Evolutionary conservation across 352 stramenopile genomes (phyloP).

Genomic region (Pythium sukuiense): DNA sequence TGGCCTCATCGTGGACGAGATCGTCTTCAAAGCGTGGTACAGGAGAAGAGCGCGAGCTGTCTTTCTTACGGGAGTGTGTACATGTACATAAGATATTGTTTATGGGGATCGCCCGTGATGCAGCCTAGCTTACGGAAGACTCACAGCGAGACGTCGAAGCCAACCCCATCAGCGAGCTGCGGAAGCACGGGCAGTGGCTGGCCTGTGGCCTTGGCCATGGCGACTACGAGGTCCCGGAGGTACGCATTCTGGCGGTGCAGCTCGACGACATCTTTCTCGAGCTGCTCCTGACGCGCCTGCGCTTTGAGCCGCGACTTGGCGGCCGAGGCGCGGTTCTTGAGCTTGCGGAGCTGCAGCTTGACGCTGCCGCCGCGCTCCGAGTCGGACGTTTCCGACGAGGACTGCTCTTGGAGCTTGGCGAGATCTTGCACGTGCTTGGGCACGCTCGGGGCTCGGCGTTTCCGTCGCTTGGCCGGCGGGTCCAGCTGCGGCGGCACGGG

Average conservation of each 20-base stretch:
- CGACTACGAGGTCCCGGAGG: slow-evolving; percentile 22
- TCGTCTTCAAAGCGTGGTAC: background rate
- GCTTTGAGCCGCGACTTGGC: slow-evolving; percentile 28
- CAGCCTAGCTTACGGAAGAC: too few relatives aligned
- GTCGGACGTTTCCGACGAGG: slow-evolving; percentile 25
- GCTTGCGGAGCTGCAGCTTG: slow-evolving; percentile 31
- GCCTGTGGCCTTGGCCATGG: slow-evolving; percentile 23
- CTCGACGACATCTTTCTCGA: slow-evolving; percentile 28
- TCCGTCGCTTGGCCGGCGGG: slow-evolving; percentile 23
- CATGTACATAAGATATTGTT: too few relatives aligned
- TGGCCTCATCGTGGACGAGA: too few relatives aligned
- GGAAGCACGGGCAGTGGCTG: slow-evolving; percentile 21
- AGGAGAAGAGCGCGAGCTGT: background rate
- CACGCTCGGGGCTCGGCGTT: slow-evolving; percentile 13
- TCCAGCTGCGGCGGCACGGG: slow-evolving; percentile 21
- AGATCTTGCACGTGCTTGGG: slow-evolving; percentile 27
- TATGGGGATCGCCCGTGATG: too few relatives aligned
- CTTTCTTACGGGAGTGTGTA: background rate
- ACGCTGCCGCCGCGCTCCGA: slow-evolving; percentile 14
- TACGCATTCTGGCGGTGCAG: slow-evolving; percentile 29
- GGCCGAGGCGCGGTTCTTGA: slow-evolving; percentile 29
- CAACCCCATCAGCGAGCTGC: slow-evolving; percentile 1
- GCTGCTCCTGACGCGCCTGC: slow-evolving; percentile 19
- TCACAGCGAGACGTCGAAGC: slow-evolving; percentile 19
- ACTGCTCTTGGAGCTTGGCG: slow-evolving; percentile 19